Evolutionary conservation across 2,329 filamentous ascomycete genomes (phyloP).

Genomic region (Coniochaeta pulveracea): DNA sequence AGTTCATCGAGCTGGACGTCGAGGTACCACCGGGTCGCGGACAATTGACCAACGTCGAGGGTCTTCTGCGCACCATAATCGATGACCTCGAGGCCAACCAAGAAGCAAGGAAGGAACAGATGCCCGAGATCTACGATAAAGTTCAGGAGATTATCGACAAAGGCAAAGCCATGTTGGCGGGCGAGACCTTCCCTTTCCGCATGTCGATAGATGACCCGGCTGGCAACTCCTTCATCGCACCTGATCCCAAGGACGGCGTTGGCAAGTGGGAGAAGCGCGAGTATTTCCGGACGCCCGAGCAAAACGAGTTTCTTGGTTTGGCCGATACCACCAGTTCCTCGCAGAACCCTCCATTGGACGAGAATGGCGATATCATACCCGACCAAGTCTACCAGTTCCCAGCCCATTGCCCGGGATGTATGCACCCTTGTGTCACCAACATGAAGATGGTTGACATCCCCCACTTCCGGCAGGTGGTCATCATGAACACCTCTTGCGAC

Average conservation of each 20-base stretch:
- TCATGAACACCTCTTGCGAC: constrained; percentile 91
- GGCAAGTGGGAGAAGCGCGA: constrained; percentile 84
- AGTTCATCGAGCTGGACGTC: constrained; percentile 82
- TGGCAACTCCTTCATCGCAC: constrained; percentile 94
- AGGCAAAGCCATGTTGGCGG: constrained; percentile 65
- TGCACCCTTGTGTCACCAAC: constrained; percentile 75
- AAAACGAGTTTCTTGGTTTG: constrained; percentile 79
- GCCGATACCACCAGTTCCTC: constrained; percentile 32
- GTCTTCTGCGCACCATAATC: constrained; percentile 66
- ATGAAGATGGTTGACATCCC: constrained; percentile 99
- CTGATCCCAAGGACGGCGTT: constrained; percentile 65
- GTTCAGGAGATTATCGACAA: constrained; percentile 66
- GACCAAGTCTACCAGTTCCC: constrained; percentile 92
- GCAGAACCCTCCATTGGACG: constrained; percentile 34
- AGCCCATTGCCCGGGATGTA: constrained; percentile 83
- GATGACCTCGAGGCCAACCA: constrained; percentile 76
- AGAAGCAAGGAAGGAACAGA: constrained; percentile 64
- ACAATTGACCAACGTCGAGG: constrained; percentile 89
- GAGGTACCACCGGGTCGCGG: constrained; percentile 88
- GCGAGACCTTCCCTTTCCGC: constrained; percentile 76
- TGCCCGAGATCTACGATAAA: constrained; percentile 69
- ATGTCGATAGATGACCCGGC: constrained; percentile 81
- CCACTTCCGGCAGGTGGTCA: constrained; percentile 91
- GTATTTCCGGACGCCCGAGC: constrained; percentile 70
- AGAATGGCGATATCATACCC: constrained; percentile 73